Base-by-base conservation (phyloP, 805 yeast species). In the Lipomyces starkeyi region DNA sequence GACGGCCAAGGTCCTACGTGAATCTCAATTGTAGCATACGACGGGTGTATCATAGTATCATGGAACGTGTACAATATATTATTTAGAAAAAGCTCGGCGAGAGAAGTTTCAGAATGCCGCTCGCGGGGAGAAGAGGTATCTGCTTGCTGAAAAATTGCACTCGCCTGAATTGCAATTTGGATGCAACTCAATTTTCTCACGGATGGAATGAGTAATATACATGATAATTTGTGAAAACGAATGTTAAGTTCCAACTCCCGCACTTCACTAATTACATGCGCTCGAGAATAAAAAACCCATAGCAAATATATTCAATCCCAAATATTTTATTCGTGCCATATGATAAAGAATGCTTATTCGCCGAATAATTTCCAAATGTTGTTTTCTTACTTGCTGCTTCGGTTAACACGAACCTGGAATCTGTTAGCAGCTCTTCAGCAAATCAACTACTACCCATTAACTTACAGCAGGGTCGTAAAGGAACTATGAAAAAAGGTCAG, bases 401-500 rank as follows among this genome's bases (percentile, higher is more conserved):
- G 68, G 68, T 63, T 60, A 56, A 67, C 64, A 49, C 65, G 64
- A 35, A 67, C 70, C 70, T 67, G 20, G 8, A 40, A 6, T 53
- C n/a, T 25, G 56, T 53, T 25, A 53, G 56, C 34, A 25, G 4
- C 34, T 8, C 8, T 29, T 25, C 17, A 6, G 7, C 34, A 53
- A 43, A 7, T 7, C 20, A 37, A 37, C 22, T 13, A n/a, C 14
- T n/a, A 13, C 43, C 27, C 3, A 29, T 8, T n/a, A 17, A 64
- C 70, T 35, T 49, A 67, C 70, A 27, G 62, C 7, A 43, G 70
- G 70, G 56, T 67, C 70, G 60, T 40, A 60, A 25, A 64, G 67
- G 62, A 67, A 61, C 66, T 59, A 47, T 8, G 8, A 29, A 52
- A 11, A 9, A 4, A 22, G n/a, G 27, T 62, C 63, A 63, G 32